Evolutionary conservation across 371 early-diverging fungal species (phyloP), one percentile per base, ranked within the genome.

Genomic region (Mortierella sp.): DNA sequence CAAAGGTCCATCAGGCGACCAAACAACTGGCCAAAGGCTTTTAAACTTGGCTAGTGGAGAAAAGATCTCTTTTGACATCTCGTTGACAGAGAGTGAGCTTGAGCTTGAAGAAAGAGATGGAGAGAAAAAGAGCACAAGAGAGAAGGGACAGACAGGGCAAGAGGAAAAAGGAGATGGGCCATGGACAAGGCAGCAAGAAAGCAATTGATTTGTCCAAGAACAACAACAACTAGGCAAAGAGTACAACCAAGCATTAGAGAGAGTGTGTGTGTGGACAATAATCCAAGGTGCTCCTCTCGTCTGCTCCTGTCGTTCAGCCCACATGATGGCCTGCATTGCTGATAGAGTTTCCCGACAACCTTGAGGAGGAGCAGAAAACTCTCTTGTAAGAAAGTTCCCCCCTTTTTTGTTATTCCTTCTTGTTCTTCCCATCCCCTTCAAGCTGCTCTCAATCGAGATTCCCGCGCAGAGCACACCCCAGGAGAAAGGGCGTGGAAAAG

Each of bases 271-370:
- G n/a, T n/a, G 19, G 19, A 61, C 16, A 21, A 34, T 2, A 19
- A 61, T 61, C 34, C 34, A 61, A 67, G 40, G 43, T 40, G 64
- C 21, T 64, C 6, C 19, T 21, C 34, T 31, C 31, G 14, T 61
- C 34, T 57, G 14, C 28, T 34, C 64, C 21, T 37, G 14, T 37
- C 34, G 64, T 64, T 64, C 37, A 37, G 37, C 64, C 64, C 64
- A 64, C 64, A 64, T 64, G 64, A 64, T 37, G 61, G 37, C 64
- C 64, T 64, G 64, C 64, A 37, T 34, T 21, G 2, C 34, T 67
- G 67, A 67, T 40, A 67, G 67, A 40, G 67, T 67, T 67, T 67
- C 67, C 67, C 67, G 67, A 61, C 61, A 31, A 14, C 43, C 43
- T 40, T 40, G 13, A 57, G 8, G 28, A 28, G n/a, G 48, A 24